Conservation (phyloP, 768 basidiomycete genomes). For the Paxillus involutus region DNA sequence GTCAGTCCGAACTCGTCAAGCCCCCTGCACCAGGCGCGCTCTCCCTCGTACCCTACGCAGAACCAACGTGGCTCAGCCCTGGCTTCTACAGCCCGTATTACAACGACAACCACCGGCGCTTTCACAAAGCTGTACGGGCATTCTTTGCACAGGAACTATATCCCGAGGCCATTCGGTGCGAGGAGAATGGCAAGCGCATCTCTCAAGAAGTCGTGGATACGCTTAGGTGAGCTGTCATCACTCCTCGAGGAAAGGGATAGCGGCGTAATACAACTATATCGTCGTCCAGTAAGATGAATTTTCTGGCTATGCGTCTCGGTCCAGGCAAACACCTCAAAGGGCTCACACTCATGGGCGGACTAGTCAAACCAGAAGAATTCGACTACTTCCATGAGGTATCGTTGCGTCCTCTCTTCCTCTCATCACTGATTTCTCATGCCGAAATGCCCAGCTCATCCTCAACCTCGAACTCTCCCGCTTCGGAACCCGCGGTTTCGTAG, state of each 20-base stretch:
- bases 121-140: constrained; percentile 73
- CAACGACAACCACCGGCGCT: constrained; percentile 66
- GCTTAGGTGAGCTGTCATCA: constrained; percentile 57
- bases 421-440: neutral
- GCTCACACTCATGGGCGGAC: constrained; percentile 71
- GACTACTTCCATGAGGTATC: constrained; percentile 91
- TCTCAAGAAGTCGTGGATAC: constrained; percentile 83
- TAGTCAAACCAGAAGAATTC: constrained; percentile 82
- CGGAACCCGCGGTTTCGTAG: constrained; percentile 83
- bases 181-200: constrained; percentile 86
- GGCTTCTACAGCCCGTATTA: constrained; percentile 80
- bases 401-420: neutral
- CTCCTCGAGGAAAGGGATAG: neutral
- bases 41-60: constrained; percentile 80
- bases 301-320: constrained; percentile 69
- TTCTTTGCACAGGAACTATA: constrained; percentile 76
- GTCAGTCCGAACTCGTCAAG: constrained; percentile 56
- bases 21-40: constrained; percentile 58
- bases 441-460: constrained; percentile 57
- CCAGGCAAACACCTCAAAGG: constrained; percentile 89
- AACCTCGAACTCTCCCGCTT: constrained; percentile 82
- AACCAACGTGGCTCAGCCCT: constrained; percentile 75
- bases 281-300: constrained; percentile 55
- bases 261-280: neutral
- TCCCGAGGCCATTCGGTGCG: constrained; percentile 74